A percentile compares a stretch with the other conserved stretches of the same genome.
Evolutionary conservation across 371 early-diverging fungal genomes (phyloP).

Genomic region (Mortierella polycephala): DNA sequence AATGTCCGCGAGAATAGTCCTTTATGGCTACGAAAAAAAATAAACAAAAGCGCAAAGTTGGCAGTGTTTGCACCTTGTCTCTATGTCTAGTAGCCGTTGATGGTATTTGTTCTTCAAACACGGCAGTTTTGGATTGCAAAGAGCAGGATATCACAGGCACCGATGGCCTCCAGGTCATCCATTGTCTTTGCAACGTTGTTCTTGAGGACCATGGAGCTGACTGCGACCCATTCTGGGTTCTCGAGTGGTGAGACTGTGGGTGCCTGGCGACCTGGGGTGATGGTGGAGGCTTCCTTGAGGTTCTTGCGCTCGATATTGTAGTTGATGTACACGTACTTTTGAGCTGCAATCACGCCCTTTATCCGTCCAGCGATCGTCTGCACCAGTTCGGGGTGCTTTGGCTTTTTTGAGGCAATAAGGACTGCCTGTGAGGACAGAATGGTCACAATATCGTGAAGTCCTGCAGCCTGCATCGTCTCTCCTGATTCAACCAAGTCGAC

Average conservation of each 20-base stretch:
- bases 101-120: conserved; percentile 58
- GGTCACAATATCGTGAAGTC: conserved; percentile 87
- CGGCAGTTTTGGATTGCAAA: conserved; percentile 84
- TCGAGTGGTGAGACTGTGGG: conserved; percentile 91
- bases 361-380: conserved; percentile 84
- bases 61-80: too few species aligned
- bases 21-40: too few species aligned
- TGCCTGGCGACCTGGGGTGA: conserved; percentile 94
- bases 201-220: conserved; percentile 90
- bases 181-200: conserved; percentile 83
- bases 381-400: conserved; percentile 72
- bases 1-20: too few species aligned
- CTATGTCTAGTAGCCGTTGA: neutral
- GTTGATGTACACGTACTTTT: conserved; percentile 86
- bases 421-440: conserved; percentile 89
- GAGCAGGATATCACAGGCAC: conserved; percentile 94
- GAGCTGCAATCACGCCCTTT: conserved; percentile 91
- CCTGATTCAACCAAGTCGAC: conserved; percentile 90
- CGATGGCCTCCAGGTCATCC: conserved; percentile 88
- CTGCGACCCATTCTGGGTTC: conserved; percentile 90
- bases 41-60: too few species aligned
- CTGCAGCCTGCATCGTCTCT: conserved; percentile 98
- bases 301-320: conserved; percentile 84
- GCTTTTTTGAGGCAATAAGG: conserved; percentile 77
- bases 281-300: conserved; percentile 70